Conservation (phyloP, 768 basidiomycete species). For the Tulasnella sp. region DNA sequence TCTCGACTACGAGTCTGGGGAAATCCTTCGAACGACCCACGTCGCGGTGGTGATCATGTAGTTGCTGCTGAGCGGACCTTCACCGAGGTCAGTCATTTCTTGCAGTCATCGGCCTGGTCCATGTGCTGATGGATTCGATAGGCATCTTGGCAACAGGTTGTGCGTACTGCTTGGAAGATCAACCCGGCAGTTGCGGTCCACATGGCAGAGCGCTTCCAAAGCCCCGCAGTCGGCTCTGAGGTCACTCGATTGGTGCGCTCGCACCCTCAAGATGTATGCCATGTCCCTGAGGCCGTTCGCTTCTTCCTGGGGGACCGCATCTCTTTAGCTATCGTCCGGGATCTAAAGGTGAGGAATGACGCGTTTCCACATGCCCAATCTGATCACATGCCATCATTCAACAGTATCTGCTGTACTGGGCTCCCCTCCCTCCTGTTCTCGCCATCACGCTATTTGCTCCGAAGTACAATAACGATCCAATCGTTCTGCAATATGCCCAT, state of each 20-base stretch:
- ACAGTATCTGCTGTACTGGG: conserved; percentile 82
- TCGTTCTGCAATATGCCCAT: conserved; percentile 91
- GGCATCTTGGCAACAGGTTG: conserved; percentile 55
- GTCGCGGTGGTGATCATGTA: conserved; percentile 52
- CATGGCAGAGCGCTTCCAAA: conserved; percentile 83
- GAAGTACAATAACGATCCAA: conserved; percentile 70
- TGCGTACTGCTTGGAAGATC: conserved; percentile 70
- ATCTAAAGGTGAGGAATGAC: conserved; percentile 53
- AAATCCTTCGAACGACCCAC: conserved; percentile 72
- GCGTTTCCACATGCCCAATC: too few species aligned
- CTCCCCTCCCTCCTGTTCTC: conserved; percentile 71
- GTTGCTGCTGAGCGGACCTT: conserved; percentile 45
- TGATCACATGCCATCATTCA: background rate
- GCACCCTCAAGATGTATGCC: conserved; percentile 56
- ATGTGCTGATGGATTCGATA: conserved; percentile 26
- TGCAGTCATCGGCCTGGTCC: background rate
- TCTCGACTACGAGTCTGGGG: conserved; percentile 78
- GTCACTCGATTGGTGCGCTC: conserved; percentile 64
- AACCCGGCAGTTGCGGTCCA: conserved; percentile 75
- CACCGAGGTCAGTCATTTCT: conserved; percentile 41
- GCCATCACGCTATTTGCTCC: conserved; percentile 80
- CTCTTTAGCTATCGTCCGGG: conserved; percentile 39
- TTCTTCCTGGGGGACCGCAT: conserved; percentile 68
- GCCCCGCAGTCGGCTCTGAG: conserved; percentile 52
- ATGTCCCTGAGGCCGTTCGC: conserved; percentile 69